Base-by-base conservation (phyloP, 2,329 filamentous ascomycete species). In the Pseudodiploospora longispora region DNA sequence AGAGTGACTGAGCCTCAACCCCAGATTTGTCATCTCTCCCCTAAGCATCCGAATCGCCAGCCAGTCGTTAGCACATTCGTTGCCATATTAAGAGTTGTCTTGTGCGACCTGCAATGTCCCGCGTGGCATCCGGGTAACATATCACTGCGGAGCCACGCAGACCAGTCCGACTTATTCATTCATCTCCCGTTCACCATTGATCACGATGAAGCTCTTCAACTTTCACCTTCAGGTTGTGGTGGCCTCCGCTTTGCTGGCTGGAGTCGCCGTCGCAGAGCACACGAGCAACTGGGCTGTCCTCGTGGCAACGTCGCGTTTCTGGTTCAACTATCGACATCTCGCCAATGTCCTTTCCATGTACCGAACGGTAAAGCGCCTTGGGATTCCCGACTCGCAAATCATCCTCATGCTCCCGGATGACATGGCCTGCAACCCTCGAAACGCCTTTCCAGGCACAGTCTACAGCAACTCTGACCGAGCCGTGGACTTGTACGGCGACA, bases 391-490 rank as follows among this genome's bases (percentile, higher is more conserved):
- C 67, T 95, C 88, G 41, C 93, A 98, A 64, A 98, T 98, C 68
- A 97, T 98, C 63, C 85, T 98, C 54, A 97, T 98, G 90, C 80
- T 98, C n/a, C 93, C 93, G 27, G 93, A 98, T 65, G 93, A 98
- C 70, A 97, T 98, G 88, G 93, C 93, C 34, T 98, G 93, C 75
- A 98, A 98, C 68, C 93, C 93, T 30, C 88, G 93, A 58, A 98
- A 98, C 64, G 89, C 90, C 40, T 98, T 98, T 64, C 90, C 93
- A 0, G 93, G 93, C 42, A 96, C 90, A 42, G 93, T 98, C 30
- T 98, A 97, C 76, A 96, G 93, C 68, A 97, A 98, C 62, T 90
- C 93, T 33, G 90, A 96, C 64, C 86, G 93, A 52, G 89, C 88
- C 6, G 84, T 98, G 40, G 93, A 98, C 60, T 75, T 98, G 5